phyloP scores from a whole-genome alignment of 2,329 filamentous ascomycete genomes.

The Phoma herbarum region DNA sequence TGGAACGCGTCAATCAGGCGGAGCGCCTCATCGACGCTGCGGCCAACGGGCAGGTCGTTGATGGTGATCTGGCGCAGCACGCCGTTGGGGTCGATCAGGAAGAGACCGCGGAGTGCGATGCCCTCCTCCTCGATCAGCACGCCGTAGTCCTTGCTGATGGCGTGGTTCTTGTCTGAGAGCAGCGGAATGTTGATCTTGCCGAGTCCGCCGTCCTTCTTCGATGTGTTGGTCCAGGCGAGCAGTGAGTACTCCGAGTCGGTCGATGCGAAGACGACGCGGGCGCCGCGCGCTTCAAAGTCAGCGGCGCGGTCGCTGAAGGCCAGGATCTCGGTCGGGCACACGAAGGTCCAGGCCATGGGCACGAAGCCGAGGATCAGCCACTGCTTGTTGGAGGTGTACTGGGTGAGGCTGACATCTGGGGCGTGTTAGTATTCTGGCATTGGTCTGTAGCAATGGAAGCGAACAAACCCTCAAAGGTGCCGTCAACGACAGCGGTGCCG shows the following conservation, averaged over 20 bases:
- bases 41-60: slow-evolving; percentile 71
- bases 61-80: slow-evolving; percentile 69
- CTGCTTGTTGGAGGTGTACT: slow-evolving; percentile 56
- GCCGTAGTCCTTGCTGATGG: slow-evolving; percentile 68
- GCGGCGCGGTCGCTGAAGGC: slow-evolving; percentile 69
- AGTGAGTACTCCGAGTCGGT: slow-evolving; percentile 69
- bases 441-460: too few species aligned
- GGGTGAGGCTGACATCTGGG: slow-evolving; percentile 49
- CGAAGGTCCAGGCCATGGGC: slow-evolving; percentile 74
- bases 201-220: slow-evolving; percentile 68
- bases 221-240: slow-evolving; percentile 66
- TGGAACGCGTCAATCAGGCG: slow-evolving; percentile 64
- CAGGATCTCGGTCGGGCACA: slow-evolving; percentile 72
- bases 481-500: slow-evolving; percentile 52
- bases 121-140: slow-evolving; percentile 71
- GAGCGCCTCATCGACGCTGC: slow-evolving; percentile 70
- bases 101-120: slow-evolving; percentile 69
- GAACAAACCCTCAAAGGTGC: slow-evolving; percentile 54
- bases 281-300: slow-evolving; percentile 67
- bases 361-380: slow-evolving; percentile 73
- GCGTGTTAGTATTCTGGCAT: slow-evolving; percentile 18
- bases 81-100: slow-evolving; percentile 72
- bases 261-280: slow-evolving; percentile 67
- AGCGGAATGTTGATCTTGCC: slow-evolving; percentile 69
- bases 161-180: slow-evolving; percentile 68